Conservation (phyloP, 2,329 filamentous ascomycete genomes). For the Paradendryphiella salina region DNA sequence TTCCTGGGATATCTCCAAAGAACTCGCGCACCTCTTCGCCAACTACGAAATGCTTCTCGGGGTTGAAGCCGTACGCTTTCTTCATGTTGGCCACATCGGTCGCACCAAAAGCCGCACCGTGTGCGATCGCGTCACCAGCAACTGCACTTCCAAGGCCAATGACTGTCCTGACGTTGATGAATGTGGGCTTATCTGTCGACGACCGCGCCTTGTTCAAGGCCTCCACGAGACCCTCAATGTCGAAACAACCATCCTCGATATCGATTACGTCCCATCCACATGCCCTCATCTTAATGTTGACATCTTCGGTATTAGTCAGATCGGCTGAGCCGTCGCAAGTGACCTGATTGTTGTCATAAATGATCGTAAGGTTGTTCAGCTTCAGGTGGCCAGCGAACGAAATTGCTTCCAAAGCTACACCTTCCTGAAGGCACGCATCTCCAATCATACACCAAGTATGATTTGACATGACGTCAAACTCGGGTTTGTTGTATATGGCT, state of each 20-base stretch:
- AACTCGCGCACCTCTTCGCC: constrained; percentile 55
- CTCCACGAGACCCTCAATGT: constrained; percentile 54
- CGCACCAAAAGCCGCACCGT: constrained; percentile 61
- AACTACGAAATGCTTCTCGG: constrained; percentile 54
- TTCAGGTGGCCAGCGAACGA: constrained; percentile 60
- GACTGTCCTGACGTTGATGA: constrained; percentile 62
- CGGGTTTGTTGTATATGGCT: constrained; percentile 60
- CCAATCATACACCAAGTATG: constrained; percentile 62
- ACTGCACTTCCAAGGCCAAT: constrained; percentile 61
- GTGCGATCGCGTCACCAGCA: constrained; percentile 56
- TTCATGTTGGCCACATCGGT: constrained; percentile 62
- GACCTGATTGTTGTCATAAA: constrained; percentile 65
- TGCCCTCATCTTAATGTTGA: constrained; percentile 62
- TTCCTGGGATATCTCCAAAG: constrained; percentile 36
- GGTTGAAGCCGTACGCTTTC: constrained; percentile 54
- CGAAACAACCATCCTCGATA: constrained; percentile 57
- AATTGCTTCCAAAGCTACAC: constrained; percentile 61
- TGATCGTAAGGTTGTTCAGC: constrained; percentile 60
- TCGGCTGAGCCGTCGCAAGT: constrained; percentile 63
- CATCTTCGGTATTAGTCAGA: constrained; percentile 58
- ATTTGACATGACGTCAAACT: constrained; percentile 55
- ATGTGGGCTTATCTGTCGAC: constrained; percentile 56
- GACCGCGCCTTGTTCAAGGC: constrained; percentile 53
- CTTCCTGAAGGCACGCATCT: constrained; percentile 61
- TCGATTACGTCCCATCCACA: constrained; percentile 61